Percentiles rank a stretch among this genome's conserved stretches.
Evolutionary conservation across 331 rosid genomes (phyloP).

Genomic region (Telfairia occidentalis): DNA sequence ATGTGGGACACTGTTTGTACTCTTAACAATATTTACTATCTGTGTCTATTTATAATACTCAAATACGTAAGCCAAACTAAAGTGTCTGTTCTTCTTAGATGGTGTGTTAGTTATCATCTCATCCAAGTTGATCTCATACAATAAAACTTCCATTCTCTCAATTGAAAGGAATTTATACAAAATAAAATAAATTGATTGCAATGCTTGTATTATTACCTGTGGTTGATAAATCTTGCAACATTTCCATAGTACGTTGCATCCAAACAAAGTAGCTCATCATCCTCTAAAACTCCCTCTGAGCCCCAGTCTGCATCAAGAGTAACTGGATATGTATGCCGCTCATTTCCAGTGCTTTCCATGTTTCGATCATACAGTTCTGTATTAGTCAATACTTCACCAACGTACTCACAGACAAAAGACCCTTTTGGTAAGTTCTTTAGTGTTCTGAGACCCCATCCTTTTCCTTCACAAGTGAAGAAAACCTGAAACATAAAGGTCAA

Average conservation of each 20-base stretch:
- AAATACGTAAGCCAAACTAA: too few relatives aligned
- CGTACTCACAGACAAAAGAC: conserved; percentile 74
- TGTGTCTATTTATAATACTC: too few relatives aligned
- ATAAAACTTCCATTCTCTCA: neutral
- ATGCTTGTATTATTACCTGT: conserved; percentile 50
- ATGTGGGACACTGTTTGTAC: too few relatives aligned
- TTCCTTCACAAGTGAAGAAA: conserved; percentile 51
- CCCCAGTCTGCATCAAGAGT: conserved; percentile 94
- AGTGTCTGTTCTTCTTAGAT: too few relatives aligned
- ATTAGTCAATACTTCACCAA: conserved; percentile 81
- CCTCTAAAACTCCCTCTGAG: conserved; percentile 51
- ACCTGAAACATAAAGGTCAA: conserved; percentile 37
- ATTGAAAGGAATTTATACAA: neutral
- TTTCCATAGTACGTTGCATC: conserved; percentile 82
- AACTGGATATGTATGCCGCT: conserved; percentile 82
- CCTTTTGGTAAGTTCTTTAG: conserved; percentile 68
- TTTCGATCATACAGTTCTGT: conserved; percentile 58
- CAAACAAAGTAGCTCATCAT: conserved; percentile 86
- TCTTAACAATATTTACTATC: too few relatives aligned
- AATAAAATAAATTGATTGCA: neutral
- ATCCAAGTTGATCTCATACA: neutral
- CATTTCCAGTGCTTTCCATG: conserved; percentile 28
- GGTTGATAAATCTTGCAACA: conserved; percentile 90
- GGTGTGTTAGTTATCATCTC: neutral
- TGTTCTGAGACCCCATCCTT: conserved; percentile 87